Conservation (phyloP, 306 rosid species). For the Pyrus pyrifolia region DNA sequence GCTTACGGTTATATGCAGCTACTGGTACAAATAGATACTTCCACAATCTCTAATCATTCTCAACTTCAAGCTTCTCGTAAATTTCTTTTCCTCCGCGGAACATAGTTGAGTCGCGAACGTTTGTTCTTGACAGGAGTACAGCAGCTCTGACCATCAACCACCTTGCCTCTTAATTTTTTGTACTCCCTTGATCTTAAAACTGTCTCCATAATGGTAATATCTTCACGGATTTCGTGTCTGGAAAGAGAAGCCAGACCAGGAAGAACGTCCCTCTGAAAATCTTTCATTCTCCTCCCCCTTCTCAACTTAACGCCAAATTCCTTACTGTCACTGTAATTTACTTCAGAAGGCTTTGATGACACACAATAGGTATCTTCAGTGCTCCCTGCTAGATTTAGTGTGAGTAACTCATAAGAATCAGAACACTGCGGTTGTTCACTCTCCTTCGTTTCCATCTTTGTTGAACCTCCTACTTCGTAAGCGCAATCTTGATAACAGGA, state of each 20-base stretch:
- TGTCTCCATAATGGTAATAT: constrained; percentile 47
- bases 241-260: constrained; percentile 57
- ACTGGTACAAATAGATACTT: background rate
- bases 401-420: constrained; percentile 47
- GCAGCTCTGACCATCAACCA: constrained; percentile 32
- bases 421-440: constrained; percentile 23
- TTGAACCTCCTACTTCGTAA: constrained; percentile 6
- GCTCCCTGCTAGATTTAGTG: constrained; percentile 33
- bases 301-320: constrained; percentile 36
- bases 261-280: constrained; percentile 55
- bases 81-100: constrained; percentile 12
- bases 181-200: constrained; percentile 59
- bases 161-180: constrained; percentile 30
- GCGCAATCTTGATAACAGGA: constrained; percentile 17
- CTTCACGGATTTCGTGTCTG: constrained; percentile 50
- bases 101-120: constrained; percentile 29
- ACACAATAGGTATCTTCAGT: constrained; percentile 25
- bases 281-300: constrained; percentile 57
- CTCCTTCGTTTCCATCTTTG: constrained; percentile 7
- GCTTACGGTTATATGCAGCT: background rate
- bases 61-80: constrained; percentile 7
- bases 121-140: constrained; percentile 36
- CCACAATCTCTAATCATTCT: background rate
- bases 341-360: constrained; percentile 30
- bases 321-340: constrained; percentile 7